Evolutionary conservation across 2,329 filamentous ascomycete genomes (phyloP).

Genomic region (Calonectria montana): DNA sequence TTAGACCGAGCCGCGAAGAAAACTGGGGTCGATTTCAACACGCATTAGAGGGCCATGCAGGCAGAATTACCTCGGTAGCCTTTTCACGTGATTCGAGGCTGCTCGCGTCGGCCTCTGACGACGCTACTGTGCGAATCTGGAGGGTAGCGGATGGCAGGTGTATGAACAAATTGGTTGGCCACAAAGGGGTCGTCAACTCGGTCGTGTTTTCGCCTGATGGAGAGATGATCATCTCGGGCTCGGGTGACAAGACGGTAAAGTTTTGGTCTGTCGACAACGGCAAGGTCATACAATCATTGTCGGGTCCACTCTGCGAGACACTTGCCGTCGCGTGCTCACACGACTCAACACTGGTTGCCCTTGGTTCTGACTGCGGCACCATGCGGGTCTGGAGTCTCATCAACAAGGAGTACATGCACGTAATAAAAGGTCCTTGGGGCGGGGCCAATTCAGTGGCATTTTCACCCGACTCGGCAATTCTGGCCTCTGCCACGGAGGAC

Average conservation of each 20-base stretch:
- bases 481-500: background rate
- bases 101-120: background rate
- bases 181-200: background rate
- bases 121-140: background rate
- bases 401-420: background rate
- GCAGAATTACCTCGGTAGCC: background rate
- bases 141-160: background rate
- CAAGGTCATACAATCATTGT: background rate
- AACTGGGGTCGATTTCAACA: background rate
- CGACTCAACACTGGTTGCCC: background rate
- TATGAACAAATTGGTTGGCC: background rate
- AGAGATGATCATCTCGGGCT: background rate
- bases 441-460: background rate
- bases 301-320: background rate
- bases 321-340: background rate
- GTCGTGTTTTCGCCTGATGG: background rate
- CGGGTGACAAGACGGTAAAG: background rate
- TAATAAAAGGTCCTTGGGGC: background rate
- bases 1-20: background rate
- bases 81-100: background rate
- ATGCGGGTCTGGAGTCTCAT: background rate
- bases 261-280: background rate
- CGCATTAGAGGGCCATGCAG: background rate
- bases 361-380: background rate
- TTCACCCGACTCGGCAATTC: background rate